Evolutionary conservation across 2,329 filamentous ascomycete species (phyloP).

Genomic region (Aureobasidium sp.): DNA sequence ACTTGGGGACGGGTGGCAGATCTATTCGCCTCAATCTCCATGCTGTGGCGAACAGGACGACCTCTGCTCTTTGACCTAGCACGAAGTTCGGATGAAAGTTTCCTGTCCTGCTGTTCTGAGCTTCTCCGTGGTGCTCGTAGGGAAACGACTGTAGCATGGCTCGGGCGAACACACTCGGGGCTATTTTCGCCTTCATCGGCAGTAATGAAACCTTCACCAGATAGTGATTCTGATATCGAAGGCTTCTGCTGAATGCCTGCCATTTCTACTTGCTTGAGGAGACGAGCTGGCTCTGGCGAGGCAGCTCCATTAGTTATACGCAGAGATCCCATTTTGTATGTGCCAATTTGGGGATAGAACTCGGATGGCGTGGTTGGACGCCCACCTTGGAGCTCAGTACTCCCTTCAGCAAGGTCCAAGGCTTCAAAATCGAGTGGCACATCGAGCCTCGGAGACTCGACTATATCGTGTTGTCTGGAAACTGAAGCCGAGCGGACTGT

Average conservation of each 20-base stretch:
- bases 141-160: constrained; percentile 14
- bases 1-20: neutral
- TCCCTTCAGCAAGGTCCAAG: constrained; percentile 17
- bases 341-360: constrained; percentile 33
- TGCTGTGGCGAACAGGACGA: neutral
- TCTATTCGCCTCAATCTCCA: neutral
- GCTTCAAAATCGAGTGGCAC: constrained; percentile 15
- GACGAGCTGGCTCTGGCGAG: constrained; percentile 35
- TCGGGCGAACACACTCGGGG: constrained; percentile 16
- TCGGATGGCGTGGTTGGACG: constrained; percentile 21
- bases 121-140: neutral
- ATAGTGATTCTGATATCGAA: neutral
- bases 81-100: neutral
- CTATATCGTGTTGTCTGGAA: neutral
- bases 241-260: neutral
- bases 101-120: neutral
- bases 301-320: constrained; percentile 39
- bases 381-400: constrained; percentile 9
- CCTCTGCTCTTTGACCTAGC: constrained; percentile 1
- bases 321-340: constrained; percentile 34
- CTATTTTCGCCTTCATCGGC: constrained; percentile 11
- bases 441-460: neutral
- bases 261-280: constrained; percentile 8
- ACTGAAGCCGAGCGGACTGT: neutral
- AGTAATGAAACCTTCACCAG: constrained; percentile 4